Evolutionary conservation across 331 rosid genomes (phyloP).

Genomic region (Ulmus americana): DNA sequence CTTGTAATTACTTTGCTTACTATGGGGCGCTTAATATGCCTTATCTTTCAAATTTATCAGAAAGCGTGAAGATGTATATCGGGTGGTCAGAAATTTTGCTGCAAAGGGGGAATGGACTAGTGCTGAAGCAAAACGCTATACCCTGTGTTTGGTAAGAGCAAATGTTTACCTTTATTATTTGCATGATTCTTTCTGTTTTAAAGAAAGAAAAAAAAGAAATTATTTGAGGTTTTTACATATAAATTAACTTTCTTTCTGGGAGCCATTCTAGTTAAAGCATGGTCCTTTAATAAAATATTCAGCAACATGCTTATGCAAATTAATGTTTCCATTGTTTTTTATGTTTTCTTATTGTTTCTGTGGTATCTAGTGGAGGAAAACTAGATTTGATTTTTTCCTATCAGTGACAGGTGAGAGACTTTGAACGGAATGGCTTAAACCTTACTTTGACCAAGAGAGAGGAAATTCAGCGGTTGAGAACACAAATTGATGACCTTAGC

Average conservation of each 20-base stretch:
- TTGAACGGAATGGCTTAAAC: conserved; percentile 85
- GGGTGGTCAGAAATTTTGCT: conserved; percentile 66
- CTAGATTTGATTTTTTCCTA: conserved; percentile 63
- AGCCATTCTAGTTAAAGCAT: neutral
- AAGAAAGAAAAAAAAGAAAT: neutral
- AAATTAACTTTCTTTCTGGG: conserved; percentile 12
- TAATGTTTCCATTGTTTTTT: neutral
- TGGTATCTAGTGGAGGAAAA: conserved; percentile 14
- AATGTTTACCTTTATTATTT: conserved; percentile 5
- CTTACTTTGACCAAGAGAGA: conserved; percentile 80
- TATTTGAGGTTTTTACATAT: conserved; percentile 6
- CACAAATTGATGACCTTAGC: conserved; percentile 73
- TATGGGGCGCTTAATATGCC: conserved; percentile 24
- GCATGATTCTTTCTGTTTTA: neutral
- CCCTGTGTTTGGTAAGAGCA: conserved; percentile 61
- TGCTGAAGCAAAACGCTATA: conserved; percentile 62
- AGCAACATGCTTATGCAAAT: neutral
- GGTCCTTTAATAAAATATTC: neutral
- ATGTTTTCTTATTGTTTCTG: neutral
- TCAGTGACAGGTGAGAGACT: conserved; percentile 99
- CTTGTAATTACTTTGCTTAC: conserved; percentile 10
- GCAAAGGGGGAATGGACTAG: conserved; percentile 58
- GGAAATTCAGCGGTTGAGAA: conserved; percentile 60
- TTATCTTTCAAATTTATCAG: conserved; percentile 44
- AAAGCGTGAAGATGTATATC: conserved; percentile 84